Evolutionary conservation across 345 rosid genomes (phyloP), one percentile per base, ranked within the genome.

Genomic region (Linum usitatissimum): DNA sequence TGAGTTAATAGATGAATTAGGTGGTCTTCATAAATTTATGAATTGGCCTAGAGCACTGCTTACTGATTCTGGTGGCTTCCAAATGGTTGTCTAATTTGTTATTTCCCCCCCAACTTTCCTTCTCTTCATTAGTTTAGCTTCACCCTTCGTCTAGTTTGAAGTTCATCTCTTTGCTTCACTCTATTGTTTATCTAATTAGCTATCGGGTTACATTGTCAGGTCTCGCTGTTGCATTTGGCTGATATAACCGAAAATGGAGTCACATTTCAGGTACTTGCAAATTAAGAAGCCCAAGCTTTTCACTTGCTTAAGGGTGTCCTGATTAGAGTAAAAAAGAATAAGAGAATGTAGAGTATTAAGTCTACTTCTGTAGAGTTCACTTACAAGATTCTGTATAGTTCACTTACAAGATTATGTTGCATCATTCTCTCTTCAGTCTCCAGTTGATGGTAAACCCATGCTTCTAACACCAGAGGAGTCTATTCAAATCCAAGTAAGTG

Each of bases 31-130:
- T 75, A 85, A 81, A 64, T 87, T 83, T 68, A 87, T 87, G 91
- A 85, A 83, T 72, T 87, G 95, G 95, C 87, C 86, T 65, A 75
- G 91, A 71, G 91, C 88, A 7, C 51, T 87, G 63, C 91, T 87
- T 72, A 87, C 95, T 7, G 95, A 87, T 64, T 87, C 95, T 14
- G 95, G 95, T 64, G 95, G 95, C 76, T 87, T 87, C 78, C 95
- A 87, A 65, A 87, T 87, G 95, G 95, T 87, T 72, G 68, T 73
- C 60, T 55, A 13, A 28, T 18, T 12, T 70, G 30, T 61, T 56
- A 57, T 67, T 65, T 36, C 3, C 39, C 51, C 28, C 28, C 28
- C 28, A 23, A 38, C 57, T 45, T 65, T 19, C 62, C 30, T 4
- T 59, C 20, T 57, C 19, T 48, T 55, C 62, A 38, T 58, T 38